Base-by-base conservation (phyloP, 768 basidiomycete genomes). In the Phlegmacium glaucopus region DNA sequence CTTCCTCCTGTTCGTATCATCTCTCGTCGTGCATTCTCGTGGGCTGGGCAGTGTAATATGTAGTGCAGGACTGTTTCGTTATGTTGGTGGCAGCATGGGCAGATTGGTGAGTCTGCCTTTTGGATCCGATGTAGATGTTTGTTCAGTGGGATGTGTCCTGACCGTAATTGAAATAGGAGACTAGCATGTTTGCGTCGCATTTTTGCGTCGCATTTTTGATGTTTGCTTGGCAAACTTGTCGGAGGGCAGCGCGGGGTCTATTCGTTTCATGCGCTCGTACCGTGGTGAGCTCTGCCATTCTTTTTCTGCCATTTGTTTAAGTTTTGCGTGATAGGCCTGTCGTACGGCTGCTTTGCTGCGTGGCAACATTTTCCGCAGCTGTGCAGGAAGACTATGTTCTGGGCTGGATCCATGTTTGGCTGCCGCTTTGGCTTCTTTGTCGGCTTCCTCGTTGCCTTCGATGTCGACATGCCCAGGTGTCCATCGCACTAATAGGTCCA, bases 91-190 rank as follows among this genome's bases (percentile, higher is more conserved):
- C n/a, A n/a, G n/a, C n/a, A n/a, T n/a, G n/a, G n/a, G n/a, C n/a
- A n/a, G n/a, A n/a, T n/a, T n/a, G n/a, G n/a, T n/a, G n/a, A n/a
- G n/a, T n/a, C n/a, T n/a, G n/a, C n/a, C n/a, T n/a, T n/a, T n/a
- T n/a, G n/a, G 8, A 32, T 32, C 2, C 50, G 29, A 41, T 64
- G 52, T 0, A 72, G 62, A 50, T 71, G 58, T 13, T 57, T 42
- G 15, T 61, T 56, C 0, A 72, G 58, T 0, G 64, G 60, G 10
- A 51, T 38, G 39, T 71, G 70, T 2, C 59, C 62, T 3, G 64
- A 63, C 1, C 61, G 37, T 10, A 73, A 53, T 45, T 70, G 70
- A 0, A 56, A 48, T 0, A 71, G 42, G 1, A 69, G 26, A 27
- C 59, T 55, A 2, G 57, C 47, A 4, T 61, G 44, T 25, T 50